phyloP scores from a whole-genome alignment of 2,329 filamentous ascomycete genomes.

The Rhynchosporium graminicola region DNA sequence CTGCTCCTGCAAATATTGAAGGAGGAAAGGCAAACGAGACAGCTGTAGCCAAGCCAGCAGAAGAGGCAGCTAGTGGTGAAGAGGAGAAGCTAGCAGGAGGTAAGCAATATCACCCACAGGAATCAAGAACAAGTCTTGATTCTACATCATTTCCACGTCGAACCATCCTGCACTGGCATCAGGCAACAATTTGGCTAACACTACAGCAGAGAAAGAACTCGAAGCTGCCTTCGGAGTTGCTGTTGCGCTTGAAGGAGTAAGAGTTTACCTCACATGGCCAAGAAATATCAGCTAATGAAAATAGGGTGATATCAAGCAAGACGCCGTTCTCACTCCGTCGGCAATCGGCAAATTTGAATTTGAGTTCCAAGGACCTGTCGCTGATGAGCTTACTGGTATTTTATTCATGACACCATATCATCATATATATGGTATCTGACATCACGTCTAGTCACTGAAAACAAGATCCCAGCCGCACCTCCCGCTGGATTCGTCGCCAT shows the following conservation, averaged over 20 bases:
- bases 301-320: slow-evolving; percentile 14
- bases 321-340: slow-evolving; percentile 9
- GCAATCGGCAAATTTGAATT: slow-evolving; percentile 43
- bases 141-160: background rate
- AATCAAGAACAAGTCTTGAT: background rate
- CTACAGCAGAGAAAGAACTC: background rate
- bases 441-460: slow-evolving; percentile 41
- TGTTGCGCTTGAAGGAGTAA: slow-evolving; percentile 7
- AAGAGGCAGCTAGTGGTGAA: slow-evolving; percentile 3
- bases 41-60: slow-evolving; percentile 4
- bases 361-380: slow-evolving; percentile 44
- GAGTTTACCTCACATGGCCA: background rate
- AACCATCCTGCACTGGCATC: background rate
- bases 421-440: background rate
- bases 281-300: background rate
- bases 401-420: background rate
- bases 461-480: slow-evolving; percentile 41
- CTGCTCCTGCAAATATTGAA: background rate
- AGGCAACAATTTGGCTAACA: background rate
- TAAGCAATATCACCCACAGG: background rate
- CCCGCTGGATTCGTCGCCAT: slow-evolving; percentile 44
- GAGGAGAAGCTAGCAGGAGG: slow-evolving; percentile 3
- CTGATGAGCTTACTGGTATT: slow-evolving; percentile 37
- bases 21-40: background rate
- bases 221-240: slow-evolving; percentile 5